Percentiles rank a stretch among this genome's conserved stretches.
phyloP scores from a whole-genome alignment of 106 monocot species.

The Dactylorhiza incarnata region DNA sequence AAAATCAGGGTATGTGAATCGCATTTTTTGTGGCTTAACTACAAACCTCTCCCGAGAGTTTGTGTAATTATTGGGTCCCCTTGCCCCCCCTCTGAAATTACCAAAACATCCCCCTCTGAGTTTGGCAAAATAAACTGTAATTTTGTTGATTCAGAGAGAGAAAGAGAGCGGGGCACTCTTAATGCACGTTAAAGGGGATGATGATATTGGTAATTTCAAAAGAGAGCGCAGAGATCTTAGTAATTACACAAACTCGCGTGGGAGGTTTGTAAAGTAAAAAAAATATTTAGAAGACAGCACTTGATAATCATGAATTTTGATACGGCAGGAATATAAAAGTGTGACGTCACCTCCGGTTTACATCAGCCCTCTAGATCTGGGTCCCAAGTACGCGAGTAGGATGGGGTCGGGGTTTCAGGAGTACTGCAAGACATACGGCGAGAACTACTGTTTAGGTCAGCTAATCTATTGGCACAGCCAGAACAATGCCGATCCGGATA shows the following conservation, averaged over 20 bases:
- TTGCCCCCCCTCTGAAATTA: background rate
- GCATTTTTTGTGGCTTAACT: background rate
- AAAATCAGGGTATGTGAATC: conserved; percentile 48
- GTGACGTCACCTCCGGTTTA: conserved; percentile 78
- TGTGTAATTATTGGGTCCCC: background rate
- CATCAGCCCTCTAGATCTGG: conserved; percentile 92
- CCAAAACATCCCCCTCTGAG: background rate
- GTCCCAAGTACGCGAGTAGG: conserved; percentile 82
- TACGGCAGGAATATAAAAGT: conserved; percentile 59
- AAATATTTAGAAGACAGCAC: too few species aligned
- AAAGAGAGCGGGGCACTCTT: too few species aligned
- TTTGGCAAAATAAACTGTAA: too few species aligned
- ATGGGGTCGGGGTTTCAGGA: conserved; percentile 81
- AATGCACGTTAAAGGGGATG: too few species aligned
- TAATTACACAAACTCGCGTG: too few species aligned
- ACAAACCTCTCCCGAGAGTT: background rate
- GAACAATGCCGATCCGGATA: conserved; percentile 78
- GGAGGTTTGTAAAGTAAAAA: too few species aligned
- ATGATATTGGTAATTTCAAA: too few species aligned
- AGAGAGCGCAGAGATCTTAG: too few species aligned
- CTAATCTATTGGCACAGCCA: conserved; percentile 90
- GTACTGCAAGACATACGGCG: conserved; percentile 81
- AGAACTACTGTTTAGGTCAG: conserved; percentile 90
- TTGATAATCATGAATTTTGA: background rate
- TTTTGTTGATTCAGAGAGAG: too few species aligned